Conservation (phyloP, 345 rosid species). For the Aurinia saxatilis region DNA sequence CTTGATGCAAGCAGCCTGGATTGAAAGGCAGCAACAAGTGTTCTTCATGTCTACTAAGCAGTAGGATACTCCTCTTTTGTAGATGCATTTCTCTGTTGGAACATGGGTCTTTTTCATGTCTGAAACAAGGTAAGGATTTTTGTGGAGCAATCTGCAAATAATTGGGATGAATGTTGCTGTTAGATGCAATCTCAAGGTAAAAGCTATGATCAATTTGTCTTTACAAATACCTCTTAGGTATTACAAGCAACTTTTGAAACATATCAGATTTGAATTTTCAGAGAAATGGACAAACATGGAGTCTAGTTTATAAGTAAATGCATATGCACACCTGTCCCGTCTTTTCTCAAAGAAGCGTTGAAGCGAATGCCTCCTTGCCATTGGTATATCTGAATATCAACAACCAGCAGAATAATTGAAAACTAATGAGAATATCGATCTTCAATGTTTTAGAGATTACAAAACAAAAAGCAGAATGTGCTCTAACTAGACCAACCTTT, state of each 20-base stretch:
- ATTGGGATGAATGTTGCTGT: neutral
- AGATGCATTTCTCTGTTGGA: constrained; percentile 24
- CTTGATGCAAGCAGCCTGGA: too few species aligned
- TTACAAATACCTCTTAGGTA: neutral
- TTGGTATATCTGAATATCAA: constrained; percentile 60
- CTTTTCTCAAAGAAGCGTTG: constrained; percentile 81
- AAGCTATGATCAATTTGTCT: neutral
- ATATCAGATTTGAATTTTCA: neutral
- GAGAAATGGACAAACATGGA: neutral
- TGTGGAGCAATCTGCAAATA: constrained; percentile 59
- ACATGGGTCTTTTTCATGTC: constrained; percentile 27
- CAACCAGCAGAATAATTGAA: constrained; percentile 5
- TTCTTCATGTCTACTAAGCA: constrained; percentile 21
- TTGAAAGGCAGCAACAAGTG: too few species aligned
- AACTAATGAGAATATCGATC: constrained; percentile 1
- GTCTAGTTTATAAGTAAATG: neutral
- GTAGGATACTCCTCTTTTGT: too few species aligned
- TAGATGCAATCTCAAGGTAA: neutral
- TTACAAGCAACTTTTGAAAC: neutral
- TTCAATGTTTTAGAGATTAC: neutral
- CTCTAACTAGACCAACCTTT: constrained; percentile 40
- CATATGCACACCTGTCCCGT: constrained; percentile 67
- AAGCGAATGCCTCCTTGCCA: constrained; percentile 83
- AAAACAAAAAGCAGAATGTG: neutral
- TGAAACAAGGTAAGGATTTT: constrained; percentile 54